Evolutionary conservation across 257 asterid genomes (phyloP).

Genomic region (Striga asiatica): DNA sequence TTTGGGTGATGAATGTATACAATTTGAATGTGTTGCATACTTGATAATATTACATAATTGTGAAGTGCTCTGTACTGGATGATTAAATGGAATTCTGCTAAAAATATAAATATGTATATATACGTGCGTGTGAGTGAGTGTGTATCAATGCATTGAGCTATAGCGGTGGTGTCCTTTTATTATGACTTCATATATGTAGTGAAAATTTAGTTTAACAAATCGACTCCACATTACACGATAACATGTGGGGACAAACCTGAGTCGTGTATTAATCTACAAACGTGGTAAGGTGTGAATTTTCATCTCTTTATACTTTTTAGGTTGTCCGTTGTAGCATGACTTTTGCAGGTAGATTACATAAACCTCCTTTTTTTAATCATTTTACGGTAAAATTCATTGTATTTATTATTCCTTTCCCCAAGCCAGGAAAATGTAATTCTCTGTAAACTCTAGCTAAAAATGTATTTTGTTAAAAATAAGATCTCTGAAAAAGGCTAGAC

Average conservation of each 20-base stretch:
- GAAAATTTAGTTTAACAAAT: constrained; percentile 8
- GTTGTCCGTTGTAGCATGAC: background rate
- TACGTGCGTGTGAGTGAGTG: background rate
- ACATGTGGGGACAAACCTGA: background rate
- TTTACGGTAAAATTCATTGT: background rate
- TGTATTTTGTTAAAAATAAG: background rate
- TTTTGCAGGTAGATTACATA: background rate
- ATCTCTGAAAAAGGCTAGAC: background rate
- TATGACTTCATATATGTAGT: background rate
- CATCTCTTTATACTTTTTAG: background rate
- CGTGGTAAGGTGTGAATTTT: constrained; percentile 2
- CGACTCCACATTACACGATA: background rate
- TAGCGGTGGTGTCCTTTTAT: background rate
- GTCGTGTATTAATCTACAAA: background rate
- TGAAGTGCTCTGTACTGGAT: background rate
- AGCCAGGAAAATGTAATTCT: background rate
- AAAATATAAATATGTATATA: background rate
- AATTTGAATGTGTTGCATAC: background rate
- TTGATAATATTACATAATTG: background rate
- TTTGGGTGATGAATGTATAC: background rate
- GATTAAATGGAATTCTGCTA: background rate
- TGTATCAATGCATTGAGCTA: background rate
- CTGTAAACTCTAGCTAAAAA: background rate
- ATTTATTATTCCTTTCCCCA: background rate
- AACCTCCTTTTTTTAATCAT: background rate